Percentiles rank a stretch among this genome's conserved stretches.
Conservation (phyloP, 352 stramenopile species). For the Globisporangium cystogenes region DNA sequence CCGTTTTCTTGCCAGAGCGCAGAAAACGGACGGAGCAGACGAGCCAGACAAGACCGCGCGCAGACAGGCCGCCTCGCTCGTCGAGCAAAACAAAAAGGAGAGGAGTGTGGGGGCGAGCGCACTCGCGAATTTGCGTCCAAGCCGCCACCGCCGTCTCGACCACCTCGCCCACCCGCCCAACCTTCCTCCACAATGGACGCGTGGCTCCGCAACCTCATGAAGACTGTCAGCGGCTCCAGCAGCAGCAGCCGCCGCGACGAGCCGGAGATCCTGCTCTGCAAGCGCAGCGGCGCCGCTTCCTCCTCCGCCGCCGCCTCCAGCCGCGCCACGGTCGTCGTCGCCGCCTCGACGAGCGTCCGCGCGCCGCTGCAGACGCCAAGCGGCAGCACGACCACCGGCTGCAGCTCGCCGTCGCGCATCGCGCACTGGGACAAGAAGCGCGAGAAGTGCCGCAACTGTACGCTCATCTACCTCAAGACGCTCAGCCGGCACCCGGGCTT, state of each 20-base stretch:
- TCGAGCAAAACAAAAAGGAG: no score
- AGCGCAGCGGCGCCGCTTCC: constrained; percentile 1
- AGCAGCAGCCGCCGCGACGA: constrained; percentile 11
- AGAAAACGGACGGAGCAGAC: not conserved
- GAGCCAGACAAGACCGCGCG: not conserved
- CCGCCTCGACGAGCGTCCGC: not conserved
- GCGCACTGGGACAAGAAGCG: constrained; percentile 85
- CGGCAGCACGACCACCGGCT: not conserved
- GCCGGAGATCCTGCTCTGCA: constrained; percentile 22
- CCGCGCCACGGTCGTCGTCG: not conserved
- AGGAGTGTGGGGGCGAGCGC: no score
- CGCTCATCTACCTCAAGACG: constrained; percentile 84
- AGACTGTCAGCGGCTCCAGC: constrained; percentile 10
- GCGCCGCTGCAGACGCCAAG: not conserved
- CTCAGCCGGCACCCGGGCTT: constrained; percentile 67
- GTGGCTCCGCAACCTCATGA: constrained; percentile 22
- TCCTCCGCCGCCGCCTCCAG: not conserved
- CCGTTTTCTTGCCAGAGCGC: no score
- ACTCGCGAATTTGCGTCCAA: constrained; percentile 38
- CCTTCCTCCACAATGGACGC: constrained; percentile 35
- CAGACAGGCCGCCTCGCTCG: no score
- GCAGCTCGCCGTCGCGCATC: constrained; percentile 22
- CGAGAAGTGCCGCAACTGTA: constrained; percentile 79
- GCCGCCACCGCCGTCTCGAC: no score
- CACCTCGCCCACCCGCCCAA: no score